phyloP scores from a whole-genome alignment of 164 flowering plant genomes.

The Macadamia tetraphylla region DNA sequence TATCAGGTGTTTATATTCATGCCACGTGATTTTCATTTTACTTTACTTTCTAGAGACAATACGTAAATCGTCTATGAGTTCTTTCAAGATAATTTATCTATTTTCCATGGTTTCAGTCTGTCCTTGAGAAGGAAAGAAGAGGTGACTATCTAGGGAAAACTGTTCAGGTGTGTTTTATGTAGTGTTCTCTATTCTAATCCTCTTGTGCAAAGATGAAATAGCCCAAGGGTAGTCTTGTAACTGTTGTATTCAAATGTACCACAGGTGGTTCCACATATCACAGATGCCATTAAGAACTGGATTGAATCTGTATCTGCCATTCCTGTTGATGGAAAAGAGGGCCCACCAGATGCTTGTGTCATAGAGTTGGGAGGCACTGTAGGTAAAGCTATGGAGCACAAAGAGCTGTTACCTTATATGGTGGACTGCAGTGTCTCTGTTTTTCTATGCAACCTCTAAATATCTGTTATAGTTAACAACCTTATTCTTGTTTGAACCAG shows the following conservation, averaged over 20 bases:
- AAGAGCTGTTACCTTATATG: not conserved
- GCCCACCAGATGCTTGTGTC: slow-evolving; percentile 96
- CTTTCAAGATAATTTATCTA: slow-evolving; percentile 4
- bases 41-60: not conserved
- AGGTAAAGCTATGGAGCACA: slow-evolving; percentile 36
- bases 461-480: not conserved
- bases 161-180: slow-evolving; percentile 61
- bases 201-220: not conserved
- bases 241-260: slow-evolving; percentile 10
- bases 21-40: not conserved
- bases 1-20: slow-evolving; percentile 59
- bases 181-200: not conserved
- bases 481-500: slow-evolving; percentile 25
- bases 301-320: slow-evolving; percentile 67
- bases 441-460: not conserved
- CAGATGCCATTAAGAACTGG: slow-evolving; percentile 90
- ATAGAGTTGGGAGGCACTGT: slow-evolving; percentile 98
- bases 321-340: slow-evolving; percentile 94
- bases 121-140: slow-evolving; percentile 81
- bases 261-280: slow-evolving; percentile 94
- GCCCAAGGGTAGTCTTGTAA: not conserved
- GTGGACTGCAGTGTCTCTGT: not conserved
- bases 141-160: slow-evolving; percentile 98
- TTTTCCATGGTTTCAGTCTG: slow-evolving; percentile 49
- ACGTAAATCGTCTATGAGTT: not conserved